Conservation (phyloP, 257 asterid species). For the Plantago elongata region DNA sequence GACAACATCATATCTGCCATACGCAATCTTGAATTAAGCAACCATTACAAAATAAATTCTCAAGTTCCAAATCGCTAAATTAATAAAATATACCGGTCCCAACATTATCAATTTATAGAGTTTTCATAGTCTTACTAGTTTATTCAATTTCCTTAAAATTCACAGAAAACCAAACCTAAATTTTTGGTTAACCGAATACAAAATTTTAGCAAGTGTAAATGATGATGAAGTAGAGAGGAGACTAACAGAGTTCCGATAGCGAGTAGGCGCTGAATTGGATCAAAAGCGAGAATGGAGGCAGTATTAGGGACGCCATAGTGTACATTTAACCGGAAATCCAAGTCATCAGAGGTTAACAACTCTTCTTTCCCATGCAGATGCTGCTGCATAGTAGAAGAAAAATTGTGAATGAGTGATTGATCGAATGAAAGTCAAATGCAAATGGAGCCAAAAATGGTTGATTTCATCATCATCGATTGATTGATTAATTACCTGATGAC, state of each 20-base stretch:
- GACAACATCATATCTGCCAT: too few species aligned
- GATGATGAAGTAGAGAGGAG: neutral
- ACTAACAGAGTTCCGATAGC: conserved; percentile 82
- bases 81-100: too few species aligned
- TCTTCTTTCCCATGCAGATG: conserved; percentile 21
- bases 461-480: neutral
- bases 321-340: conserved; percentile 52
- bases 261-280: conserved; percentile 76
- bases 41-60: too few species aligned
- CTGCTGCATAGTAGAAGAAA: conserved; percentile 27
- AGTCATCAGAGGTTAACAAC: conserved; percentile 46
- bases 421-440: neutral
- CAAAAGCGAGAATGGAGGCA: conserved; percentile 81
- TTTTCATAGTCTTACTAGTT: too few species aligned
- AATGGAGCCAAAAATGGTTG: neutral
- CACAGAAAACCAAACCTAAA: neutral
- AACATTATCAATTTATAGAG: too few species aligned
- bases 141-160: too few species aligned
- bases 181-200: neutral
- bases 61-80: too few species aligned
- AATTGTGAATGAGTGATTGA: neutral
- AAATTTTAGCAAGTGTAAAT: too few species aligned
- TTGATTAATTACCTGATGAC: conserved; percentile 14
- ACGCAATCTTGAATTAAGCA: too few species aligned
- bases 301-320: conserved; percentile 86